Percentiles rank a stretch among this genome's conserved stretches.
Conservation (phyloP, 345 rosid genomes). For the Noccaea caerulescens region DNA sequence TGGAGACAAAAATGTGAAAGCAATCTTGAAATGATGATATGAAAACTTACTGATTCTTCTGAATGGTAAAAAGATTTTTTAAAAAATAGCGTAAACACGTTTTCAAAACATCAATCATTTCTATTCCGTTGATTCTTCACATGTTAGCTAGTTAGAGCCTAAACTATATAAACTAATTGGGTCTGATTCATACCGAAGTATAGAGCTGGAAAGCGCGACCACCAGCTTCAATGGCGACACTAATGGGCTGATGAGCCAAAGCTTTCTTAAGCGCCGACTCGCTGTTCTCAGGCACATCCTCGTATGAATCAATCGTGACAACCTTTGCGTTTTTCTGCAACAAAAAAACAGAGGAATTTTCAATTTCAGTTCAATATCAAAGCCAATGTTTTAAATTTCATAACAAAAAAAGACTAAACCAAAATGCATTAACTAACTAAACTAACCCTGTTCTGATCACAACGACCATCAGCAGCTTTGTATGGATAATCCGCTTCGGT, state of each 20-base stretch:
- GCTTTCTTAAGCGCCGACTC: constrained; percentile 80
- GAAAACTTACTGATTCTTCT: background rate
- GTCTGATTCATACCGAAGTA: constrained; percentile 40
- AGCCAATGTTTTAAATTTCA: background rate
- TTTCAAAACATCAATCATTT: no score
- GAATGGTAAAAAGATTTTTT: no score
- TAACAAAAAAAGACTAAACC: background rate
- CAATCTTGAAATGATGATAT: constrained; percentile 1
- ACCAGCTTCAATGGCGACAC: constrained; percentile 85
- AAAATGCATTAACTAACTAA: background rate
- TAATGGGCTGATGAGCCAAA: constrained; percentile 75
- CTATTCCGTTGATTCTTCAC: background rate
- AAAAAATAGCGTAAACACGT: no score
- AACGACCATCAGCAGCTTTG: constrained; percentile 57
- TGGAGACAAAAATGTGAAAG: constrained; percentile 25
- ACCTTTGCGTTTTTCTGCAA: constrained; percentile 82
- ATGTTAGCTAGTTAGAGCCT: background rate
- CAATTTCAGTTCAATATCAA: background rate
- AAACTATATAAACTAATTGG: background rate
- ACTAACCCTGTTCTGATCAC: constrained; percentile 76
- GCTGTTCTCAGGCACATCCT: constrained; percentile 69
- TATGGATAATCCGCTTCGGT: constrained; percentile 85
- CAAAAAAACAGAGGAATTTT: constrained; percentile 8
- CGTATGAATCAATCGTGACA: constrained; percentile 69
- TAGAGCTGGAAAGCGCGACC: constrained; percentile 85